phyloP scores from a whole-genome alignment of 176 grass and related monocot species.

The Luzula sylvatica region DNA sequence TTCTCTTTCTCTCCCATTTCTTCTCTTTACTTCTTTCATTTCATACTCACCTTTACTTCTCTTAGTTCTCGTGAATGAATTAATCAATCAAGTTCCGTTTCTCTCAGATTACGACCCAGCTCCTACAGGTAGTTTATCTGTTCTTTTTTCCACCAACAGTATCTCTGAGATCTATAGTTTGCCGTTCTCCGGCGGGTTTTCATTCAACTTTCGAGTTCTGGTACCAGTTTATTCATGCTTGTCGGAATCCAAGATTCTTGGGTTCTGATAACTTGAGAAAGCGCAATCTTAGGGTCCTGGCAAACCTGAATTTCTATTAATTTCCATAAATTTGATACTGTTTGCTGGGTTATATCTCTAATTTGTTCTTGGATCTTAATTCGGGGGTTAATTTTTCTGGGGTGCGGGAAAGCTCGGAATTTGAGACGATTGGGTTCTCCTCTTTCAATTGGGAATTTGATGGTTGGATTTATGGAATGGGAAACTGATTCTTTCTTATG shows the following conservation, averaged over 20 bases:
- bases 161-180: not conserved
- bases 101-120: not conserved
- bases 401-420: not conserved
- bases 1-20: not conserved
- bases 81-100: not conserved
- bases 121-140: constrained; percentile 5
- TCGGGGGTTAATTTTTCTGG: constrained; percentile 12
- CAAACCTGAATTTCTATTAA: not conserved
- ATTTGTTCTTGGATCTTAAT: not conserved
- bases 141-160: not conserved
- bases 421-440: constrained; percentile 2
- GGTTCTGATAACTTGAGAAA: not conserved
- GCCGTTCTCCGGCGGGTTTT: not conserved
- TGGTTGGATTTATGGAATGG: constrained; percentile 87
- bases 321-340: not conserved
- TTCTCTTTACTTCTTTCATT: not conserved
- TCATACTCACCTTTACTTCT: not conserved
- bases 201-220: not conserved
- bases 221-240: not conserved
- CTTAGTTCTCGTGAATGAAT: not conserved
- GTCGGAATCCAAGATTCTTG: not conserved
- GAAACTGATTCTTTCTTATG: constrained; percentile 58
- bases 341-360: not conserved
- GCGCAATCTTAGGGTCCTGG: not conserved
- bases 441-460: constrained; percentile 26